Conservation (phyloP, 169 alveolate species). For the Eimeria tenella region DNA sequence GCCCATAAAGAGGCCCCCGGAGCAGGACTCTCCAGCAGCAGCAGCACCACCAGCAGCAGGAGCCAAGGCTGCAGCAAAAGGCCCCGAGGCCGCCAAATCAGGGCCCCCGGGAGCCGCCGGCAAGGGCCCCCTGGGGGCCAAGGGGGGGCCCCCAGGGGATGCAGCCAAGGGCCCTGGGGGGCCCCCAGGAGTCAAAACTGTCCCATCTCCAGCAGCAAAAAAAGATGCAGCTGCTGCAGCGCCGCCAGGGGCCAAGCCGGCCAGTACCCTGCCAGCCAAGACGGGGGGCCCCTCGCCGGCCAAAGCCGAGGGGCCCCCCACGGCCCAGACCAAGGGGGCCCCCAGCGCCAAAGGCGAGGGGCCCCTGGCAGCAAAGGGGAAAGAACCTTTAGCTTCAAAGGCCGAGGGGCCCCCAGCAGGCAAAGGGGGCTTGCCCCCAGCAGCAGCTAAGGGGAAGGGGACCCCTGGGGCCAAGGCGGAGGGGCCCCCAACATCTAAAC, state of each 20-base stretch:
- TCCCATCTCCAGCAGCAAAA: slow-evolving; percentile 12
- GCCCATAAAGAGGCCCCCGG: not conserved
- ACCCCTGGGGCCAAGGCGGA: not conserved
- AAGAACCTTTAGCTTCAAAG: too few relatives aligned
- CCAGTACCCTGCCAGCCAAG: not conserved
- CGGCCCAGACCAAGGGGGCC: not conserved
- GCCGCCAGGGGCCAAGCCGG: not conserved
- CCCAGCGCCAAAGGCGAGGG: not conserved
- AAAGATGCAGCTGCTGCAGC: not conserved
- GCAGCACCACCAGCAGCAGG: not conserved
- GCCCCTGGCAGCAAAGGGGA: not conserved
- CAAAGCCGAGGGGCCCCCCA: slow-evolving; percentile 3
- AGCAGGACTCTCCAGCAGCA: not conserved
- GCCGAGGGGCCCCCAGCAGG: not conserved
- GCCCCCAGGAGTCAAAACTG: not conserved
- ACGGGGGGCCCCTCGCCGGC: not conserved
- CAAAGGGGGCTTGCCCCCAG: not conserved
- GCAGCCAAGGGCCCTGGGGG: not conserved
- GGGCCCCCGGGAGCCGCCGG: slow-evolving; percentile 18
- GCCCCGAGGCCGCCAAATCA: not conserved
- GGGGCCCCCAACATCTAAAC: not conserved
- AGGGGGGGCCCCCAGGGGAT: not conserved
- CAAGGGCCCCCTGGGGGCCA: not conserved
- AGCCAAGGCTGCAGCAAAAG: slow-evolving; percentile 14
- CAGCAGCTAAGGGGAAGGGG: not conserved